Conservation (phyloP, 2,329 filamentous ascomycete species). For the Verticillium tricorpus region DNA sequence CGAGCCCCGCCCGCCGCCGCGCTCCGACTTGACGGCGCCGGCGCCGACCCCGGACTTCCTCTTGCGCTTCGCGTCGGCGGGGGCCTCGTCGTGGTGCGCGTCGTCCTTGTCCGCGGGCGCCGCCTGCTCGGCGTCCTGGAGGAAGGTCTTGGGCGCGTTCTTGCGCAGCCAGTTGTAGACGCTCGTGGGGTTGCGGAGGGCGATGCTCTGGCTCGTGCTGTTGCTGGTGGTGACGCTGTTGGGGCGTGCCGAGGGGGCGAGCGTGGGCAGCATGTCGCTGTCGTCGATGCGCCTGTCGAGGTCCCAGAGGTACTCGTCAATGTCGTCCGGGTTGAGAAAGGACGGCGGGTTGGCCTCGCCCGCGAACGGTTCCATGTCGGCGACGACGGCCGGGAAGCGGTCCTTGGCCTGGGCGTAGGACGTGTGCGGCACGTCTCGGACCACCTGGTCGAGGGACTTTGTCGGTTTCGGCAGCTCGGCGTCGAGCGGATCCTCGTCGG, state of each 20-base stretch:
- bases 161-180: constrained; percentile 94
- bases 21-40: constrained; percentile 28
- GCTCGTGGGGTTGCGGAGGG: constrained; percentile 71
- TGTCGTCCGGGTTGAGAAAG: constrained; percentile 65
- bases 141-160: constrained; percentile 77
- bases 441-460: constrained; percentile 46
- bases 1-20: constrained; percentile 23
- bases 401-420: constrained; percentile 53
- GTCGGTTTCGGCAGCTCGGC: constrained; percentile 33
- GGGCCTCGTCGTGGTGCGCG: constrained; percentile 28
- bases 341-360: constrained; percentile 54
- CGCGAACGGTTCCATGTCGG: constrained; percentile 44
- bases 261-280: constrained; percentile 39
- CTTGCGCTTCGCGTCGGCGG: constrained; percentile 15
- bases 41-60: constrained; percentile 17
- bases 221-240: constrained; percentile 26
- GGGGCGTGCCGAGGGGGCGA: constrained; percentile 45
- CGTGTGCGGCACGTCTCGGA: constrained; percentile 47
- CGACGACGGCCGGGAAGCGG: constrained; percentile 54
- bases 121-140: constrained; percentile 64
- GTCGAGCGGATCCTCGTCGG: constrained; percentile 31
- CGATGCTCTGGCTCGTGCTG: constrained; percentile 29
- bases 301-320: constrained; percentile 69
- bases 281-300: constrained; percentile 50
- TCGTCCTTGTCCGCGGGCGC: constrained; percentile 29